phyloP scores from a whole-genome alignment of 2,329 filamentous ascomycete genomes.

The Fusarium sp. region DNA sequence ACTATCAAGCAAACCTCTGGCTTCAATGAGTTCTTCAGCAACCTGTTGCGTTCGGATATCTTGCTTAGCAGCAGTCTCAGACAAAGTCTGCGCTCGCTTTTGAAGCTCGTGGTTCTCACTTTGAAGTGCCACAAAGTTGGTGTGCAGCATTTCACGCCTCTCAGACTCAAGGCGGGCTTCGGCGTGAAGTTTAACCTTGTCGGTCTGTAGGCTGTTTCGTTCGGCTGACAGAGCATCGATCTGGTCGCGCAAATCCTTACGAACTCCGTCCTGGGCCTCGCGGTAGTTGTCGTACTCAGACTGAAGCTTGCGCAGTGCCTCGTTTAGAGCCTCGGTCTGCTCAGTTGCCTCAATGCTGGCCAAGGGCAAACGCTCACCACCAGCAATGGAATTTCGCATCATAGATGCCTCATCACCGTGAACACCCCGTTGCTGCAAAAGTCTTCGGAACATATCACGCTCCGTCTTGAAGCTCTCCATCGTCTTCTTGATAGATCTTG shows the following conservation, averaged over 20 bases:
- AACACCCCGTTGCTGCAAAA: slow-evolving; percentile 78
- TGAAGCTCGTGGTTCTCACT: slow-evolving; percentile 87
- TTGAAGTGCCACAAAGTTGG: slow-evolving; percentile 85
- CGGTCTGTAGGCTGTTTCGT: slow-evolving; percentile 82
- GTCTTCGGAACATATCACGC: slow-evolving; percentile 96
- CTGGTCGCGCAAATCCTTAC: slow-evolving; percentile 84
- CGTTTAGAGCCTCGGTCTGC: slow-evolving; percentile 71
- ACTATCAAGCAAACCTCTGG: slow-evolving; percentile 82
- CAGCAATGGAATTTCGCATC: slow-evolving; percentile 77
- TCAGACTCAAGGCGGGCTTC: slow-evolving; percentile 85
- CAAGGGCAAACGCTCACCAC: slow-evolving; percentile 62
- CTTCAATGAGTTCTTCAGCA: slow-evolving; percentile 91
- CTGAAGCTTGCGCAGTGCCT: slow-evolving; percentile 87
- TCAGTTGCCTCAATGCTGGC: slow-evolving; percentile 66
- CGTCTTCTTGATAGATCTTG: slow-evolving; percentile 81
- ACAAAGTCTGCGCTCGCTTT: slow-evolving; percentile 79
- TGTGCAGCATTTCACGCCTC: slow-evolving; percentile 88
- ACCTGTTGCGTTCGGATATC: slow-evolving; percentile 91
- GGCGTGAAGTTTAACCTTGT: slow-evolving; percentile 81
- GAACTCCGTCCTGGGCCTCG: slow-evolving; percentile 83
- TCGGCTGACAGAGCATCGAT: slow-evolving; percentile 83
- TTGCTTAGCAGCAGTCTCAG: slow-evolving; percentile 87
- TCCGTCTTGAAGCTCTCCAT: slow-evolving; percentile 95
- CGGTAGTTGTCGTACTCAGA: slow-evolving; percentile 89
- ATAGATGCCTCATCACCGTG: slow-evolving; percentile 71